phyloP scores from a whole-genome alignment of 2,329 filamentous ascomycete genomes.

The Neoarthrinium moseri region DNA sequence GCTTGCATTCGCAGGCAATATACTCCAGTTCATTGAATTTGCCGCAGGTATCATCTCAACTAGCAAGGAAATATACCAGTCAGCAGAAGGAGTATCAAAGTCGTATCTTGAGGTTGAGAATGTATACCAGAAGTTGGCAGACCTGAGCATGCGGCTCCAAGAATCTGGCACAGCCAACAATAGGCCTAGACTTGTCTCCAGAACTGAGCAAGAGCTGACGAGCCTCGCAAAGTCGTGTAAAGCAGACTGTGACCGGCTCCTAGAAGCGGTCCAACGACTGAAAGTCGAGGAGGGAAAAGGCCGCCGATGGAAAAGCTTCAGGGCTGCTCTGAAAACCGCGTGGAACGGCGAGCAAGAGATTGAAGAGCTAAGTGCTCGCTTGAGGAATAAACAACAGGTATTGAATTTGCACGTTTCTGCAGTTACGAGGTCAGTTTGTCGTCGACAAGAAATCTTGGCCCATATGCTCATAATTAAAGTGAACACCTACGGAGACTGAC shows the following conservation, averaged over 20 bases:
- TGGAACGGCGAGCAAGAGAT: not conserved
- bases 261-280: not conserved
- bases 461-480: not conserved
- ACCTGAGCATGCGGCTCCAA: not conserved
- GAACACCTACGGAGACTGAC: not conserved
- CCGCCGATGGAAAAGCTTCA: not conserved
- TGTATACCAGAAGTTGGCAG: not conserved
- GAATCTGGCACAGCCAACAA: not conserved
- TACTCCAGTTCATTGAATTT: not conserved
- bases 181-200: not conserved
- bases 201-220: not conserved
- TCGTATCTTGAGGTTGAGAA: not conserved
- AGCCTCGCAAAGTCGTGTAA: not conserved
- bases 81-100: not conserved
- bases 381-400: not conserved
- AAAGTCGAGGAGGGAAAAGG: not conserved
- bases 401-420: not conserved
- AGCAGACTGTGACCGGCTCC: not conserved
- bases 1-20: not conserved
- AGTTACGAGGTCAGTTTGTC: not conserved
- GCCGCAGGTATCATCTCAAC: not conserved
- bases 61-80: not conserved
- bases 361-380: not conserved
- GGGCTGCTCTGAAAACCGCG: not conserved
- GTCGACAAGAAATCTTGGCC: no score